These are phyloP conservation scores for Stromatinia cepivora DNA, from an alignment of 2,329 filamentous ascomycete species.

Conservation along the genomic window DNA sequence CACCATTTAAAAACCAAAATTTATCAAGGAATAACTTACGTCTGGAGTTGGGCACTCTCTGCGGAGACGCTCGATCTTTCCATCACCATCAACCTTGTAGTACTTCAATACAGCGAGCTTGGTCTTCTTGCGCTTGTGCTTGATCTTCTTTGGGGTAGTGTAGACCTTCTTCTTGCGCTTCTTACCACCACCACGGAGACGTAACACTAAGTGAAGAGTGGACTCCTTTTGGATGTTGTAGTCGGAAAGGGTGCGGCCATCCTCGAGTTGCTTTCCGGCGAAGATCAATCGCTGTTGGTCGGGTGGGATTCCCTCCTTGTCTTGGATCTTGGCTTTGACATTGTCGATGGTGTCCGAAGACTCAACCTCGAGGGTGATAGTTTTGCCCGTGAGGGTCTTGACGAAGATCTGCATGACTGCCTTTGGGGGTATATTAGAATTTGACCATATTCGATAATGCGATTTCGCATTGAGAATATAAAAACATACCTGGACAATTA, in stretches of 20 bases:
- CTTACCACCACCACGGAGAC: slow-evolving; percentile 98
- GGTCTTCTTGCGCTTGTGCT: slow-evolving; percentile 99
- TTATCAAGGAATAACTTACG: slow-evolving; percentile 54
- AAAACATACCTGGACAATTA: slow-evolving; percentile 39
- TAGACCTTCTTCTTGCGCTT: slow-evolving; percentile 99
- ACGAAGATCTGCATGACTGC: slow-evolving; percentile 61
- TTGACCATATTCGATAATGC: background rate
- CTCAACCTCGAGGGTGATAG: slow-evolving; percentile 99
- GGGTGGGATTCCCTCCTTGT: slow-evolving; percentile 99
- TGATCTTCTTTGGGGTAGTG: slow-evolving; percentile 99
- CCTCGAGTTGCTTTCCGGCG: slow-evolving; percentile 99
- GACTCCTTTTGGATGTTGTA: slow-evolving; percentile 99
- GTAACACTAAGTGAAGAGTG: slow-evolving; percentile 95
- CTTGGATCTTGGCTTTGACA: slow-evolving; percentile 98
- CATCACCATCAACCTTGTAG: slow-evolving; percentile 99
- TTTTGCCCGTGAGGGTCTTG: slow-evolving; percentile 94
- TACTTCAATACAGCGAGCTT: slow-evolving; percentile 99
- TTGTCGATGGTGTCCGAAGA: slow-evolving; percentile 99
- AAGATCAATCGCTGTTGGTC: slow-evolving; percentile 99
- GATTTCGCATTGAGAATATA: background rate
- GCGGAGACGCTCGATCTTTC: slow-evolving; percentile 99
- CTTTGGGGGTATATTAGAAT: slow-evolving; percentile 20
- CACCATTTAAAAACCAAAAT: slow-evolving; percentile 13
- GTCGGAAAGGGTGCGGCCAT: slow-evolving; percentile 97
- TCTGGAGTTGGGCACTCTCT: slow-evolving; percentile 93